Base-by-base conservation (phyloP, 2,329 filamentous ascomycete genomes). In the Cadophora luteo-olivacea region DNA sequence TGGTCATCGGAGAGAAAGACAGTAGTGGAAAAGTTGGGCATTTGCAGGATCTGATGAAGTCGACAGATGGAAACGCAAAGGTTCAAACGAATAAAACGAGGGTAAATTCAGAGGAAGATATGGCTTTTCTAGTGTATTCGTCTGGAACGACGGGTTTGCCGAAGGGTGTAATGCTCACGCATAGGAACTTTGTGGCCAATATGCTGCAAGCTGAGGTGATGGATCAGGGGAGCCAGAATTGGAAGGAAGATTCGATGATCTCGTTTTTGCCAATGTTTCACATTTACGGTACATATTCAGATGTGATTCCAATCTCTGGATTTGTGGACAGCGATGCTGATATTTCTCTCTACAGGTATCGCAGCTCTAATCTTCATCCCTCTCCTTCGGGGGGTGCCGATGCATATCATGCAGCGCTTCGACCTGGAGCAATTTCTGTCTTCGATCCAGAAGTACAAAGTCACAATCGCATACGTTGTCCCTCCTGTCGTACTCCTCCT, bases 231-330 rank as follows among this genome's bases (percentile, higher is more conserved):
- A 92, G 66, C 81, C 80, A 16, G 54, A 70, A 19, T n/a, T 69
- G 24, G 14, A 82, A 84, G 77, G 68, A 48, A n/a, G 71, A 72
- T 52, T 68, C 65, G 9, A 55, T 69, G 41, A 79, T 97, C 7
- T 91, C 91, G 0, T 90, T 97, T 64, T 80, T 97, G 14, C 94
- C 94, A 0, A 94, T 97, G 78, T 97, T 93, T 81, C 93, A 97
- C 78, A 93, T 97, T 71, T 74, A 73, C 64, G 72, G 72, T 69
- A 60, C 32, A 65, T 29, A 0, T 5, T 12, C 11, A 14, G 11
- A 12, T 14, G 3, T 14, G 9, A 25, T 29, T 52, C 3, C 16
- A 11, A 29, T 52, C 71, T 11, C 11, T 36, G 33, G 11, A 14
- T 12, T 3, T 41, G 29, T 25, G 49, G 19, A 36, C 8, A 7